These are phyloP conservation scores for Hyaloscypha bicolor DNA, from an alignment of 495 filamentous ascomycete genomes.

Conservation along the genomic window DNA sequence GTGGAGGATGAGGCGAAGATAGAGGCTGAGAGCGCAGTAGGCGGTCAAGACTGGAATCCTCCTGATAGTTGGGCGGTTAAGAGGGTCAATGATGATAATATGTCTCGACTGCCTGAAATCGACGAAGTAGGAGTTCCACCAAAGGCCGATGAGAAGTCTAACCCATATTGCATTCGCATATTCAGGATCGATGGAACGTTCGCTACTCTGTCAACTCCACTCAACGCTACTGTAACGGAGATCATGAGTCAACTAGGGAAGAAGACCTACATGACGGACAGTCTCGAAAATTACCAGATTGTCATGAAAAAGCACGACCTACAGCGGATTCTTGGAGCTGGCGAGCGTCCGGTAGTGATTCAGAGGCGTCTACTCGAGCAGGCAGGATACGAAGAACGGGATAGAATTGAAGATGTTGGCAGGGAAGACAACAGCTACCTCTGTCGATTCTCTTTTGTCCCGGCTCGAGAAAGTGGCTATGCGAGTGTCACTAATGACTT, in stretches of 20 bases:
- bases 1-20: slow-evolving; percentile 47
- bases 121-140: slow-evolving; percentile 56
- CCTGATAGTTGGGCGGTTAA: slow-evolving; percentile 94
- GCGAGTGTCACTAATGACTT: slow-evolving; percentile 62
- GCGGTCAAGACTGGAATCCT: slow-evolving; percentile 71
- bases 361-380: slow-evolving; percentile 93
- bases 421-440: slow-evolving; percentile 97
- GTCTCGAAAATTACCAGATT: slow-evolving; percentile 90
- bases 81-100: slow-evolving; percentile 65
- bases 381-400: slow-evolving; percentile 85
- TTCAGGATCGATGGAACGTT: slow-evolving; percentile 94
- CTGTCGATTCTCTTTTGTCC: slow-evolving; percentile 91
- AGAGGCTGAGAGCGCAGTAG: slow-evolving; percentile 40
- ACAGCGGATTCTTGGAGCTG: slow-evolving; percentile 73
- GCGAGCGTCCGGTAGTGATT: slow-evolving; percentile 84
- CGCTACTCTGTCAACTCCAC: slow-evolving; percentile 77
- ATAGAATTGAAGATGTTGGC: slow-evolving; percentile 92
- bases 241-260: slow-evolving; percentile 81
- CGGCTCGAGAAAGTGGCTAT: slow-evolving; percentile 83
- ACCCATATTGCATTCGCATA: slow-evolving; percentile 88
- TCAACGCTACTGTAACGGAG: slow-evolving; percentile 83
- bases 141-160: slow-evolving; percentile 65
- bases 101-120: slow-evolving; percentile 58
- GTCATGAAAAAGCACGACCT: slow-evolving; percentile 91
- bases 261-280: slow-evolving; percentile 89